Conservation (phyloP, 495 filamentous ascomycete genomes). For the Penicillium parvum region DNA sequence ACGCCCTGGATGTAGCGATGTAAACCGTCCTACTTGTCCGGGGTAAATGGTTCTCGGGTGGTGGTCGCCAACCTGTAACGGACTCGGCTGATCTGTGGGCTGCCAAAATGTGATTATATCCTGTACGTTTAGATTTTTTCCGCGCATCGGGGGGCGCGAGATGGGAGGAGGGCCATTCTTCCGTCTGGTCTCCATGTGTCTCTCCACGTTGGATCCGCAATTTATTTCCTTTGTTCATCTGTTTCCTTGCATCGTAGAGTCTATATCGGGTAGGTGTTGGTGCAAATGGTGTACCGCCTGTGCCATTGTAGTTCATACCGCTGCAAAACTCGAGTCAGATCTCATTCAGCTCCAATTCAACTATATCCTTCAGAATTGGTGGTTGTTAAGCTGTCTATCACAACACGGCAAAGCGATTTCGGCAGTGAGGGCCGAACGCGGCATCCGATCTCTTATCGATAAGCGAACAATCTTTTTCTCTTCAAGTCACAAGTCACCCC, state of each 20-base stretch:
- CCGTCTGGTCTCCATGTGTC: slow-evolving; percentile 29
- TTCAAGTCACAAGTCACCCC: slow-evolving; percentile 22
- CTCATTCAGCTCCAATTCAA: background rate
- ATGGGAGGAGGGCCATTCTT: slow-evolving; percentile 28
- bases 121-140: slow-evolving; percentile 49
- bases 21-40: slow-evolving; percentile 20
- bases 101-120: slow-evolving; percentile 47
- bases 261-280: too few relatives aligned
- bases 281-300: too few relatives aligned
- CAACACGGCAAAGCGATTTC: slow-evolving; percentile 4
- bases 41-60: slow-evolving; percentile 7
- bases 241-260: background rate
- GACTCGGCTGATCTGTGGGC: slow-evolving; percentile 9
- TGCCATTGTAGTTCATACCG: too few relatives aligned
- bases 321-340: too few relatives aligned
- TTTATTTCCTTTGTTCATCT: slow-evolving; percentile 31
- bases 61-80: too few relatives aligned
- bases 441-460: slow-evolving; percentile 41
- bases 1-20: slow-evolving; percentile 27
- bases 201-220: slow-evolving; percentile 31
- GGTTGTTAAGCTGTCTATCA: too few relatives aligned
- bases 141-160: slow-evolving; percentile 35
- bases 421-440: slow-evolving; percentile 31
- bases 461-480: slow-evolving; percentile 40
- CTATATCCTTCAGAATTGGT: too few relatives aligned